phyloP scores from a whole-genome alignment of 164 flowering plant species.

The Vitis vinifera region DNA sequence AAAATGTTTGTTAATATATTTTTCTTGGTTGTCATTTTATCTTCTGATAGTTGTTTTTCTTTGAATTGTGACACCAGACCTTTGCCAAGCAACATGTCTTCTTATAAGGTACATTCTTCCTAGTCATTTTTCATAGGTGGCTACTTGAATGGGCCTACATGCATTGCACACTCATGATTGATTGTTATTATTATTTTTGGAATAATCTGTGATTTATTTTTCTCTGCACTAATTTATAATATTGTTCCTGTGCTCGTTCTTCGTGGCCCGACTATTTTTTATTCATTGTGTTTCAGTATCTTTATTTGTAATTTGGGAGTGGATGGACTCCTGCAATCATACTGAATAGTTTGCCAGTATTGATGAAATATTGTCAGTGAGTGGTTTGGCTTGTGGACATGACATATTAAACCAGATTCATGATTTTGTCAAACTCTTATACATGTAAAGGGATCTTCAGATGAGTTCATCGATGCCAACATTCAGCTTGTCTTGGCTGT shows the following conservation, averaged over 20 bases:
- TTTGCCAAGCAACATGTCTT: slow-evolving; percentile 80
- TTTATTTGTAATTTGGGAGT: no score
- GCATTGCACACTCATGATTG: not conserved
- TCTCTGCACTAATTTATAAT: not conserved
- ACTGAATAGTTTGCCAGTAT: not conserved
- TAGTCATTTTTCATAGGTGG: slow-evolving; percentile 5
- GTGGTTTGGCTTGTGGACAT: slow-evolving; percentile 9
- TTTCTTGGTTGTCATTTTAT: not conserved
- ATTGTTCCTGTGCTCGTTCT: not conserved
- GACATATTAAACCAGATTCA: slow-evolving; percentile 13
- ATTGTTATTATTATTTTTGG: not conserved
- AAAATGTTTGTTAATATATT: no score
- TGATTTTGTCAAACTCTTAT: slow-evolving; percentile 41
- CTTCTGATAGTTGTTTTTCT: not conserved
- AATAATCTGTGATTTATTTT: no score
- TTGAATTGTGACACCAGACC: slow-evolving; percentile 51
- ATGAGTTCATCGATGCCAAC: slow-evolving; percentile 94
- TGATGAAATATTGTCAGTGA: not conserved
- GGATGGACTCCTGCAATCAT: no score
- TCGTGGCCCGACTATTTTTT: not conserved
- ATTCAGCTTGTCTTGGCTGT: slow-evolving; percentile 84
- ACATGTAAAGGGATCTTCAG: slow-evolving; percentile 94
- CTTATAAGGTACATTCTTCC: slow-evolving; percentile 72
- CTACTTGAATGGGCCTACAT: not conserved
- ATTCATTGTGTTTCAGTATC: no score